These are phyloP conservation scores for Carpinus viminea DNA, from an alignment of 306 rosid genomes.

Conservation along the genomic window DNA sequence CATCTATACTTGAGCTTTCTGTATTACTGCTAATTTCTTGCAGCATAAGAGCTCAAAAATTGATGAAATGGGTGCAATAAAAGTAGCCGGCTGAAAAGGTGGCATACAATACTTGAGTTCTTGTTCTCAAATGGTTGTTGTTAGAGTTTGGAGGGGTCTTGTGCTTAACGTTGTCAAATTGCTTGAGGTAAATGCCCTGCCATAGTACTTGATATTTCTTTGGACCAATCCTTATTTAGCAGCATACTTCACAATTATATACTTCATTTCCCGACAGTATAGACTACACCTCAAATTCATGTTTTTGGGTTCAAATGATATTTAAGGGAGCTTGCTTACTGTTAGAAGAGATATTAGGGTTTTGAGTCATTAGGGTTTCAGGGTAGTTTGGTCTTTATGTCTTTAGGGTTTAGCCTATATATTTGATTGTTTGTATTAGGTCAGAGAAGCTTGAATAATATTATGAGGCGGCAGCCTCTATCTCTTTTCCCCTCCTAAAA, in stretches of 20 bases:
- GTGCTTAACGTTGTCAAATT: constrained; percentile 52
- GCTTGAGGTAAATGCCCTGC: constrained; percentile 62
- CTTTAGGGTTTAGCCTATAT: too few relatives aligned
- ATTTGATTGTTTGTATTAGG: too few relatives aligned
- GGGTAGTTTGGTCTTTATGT: too few relatives aligned
- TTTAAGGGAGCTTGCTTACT: too few relatives aligned
- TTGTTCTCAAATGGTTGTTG: constrained; percentile 66
- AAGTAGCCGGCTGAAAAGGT: constrained; percentile 76
- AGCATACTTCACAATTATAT: neutral
- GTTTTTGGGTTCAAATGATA: neutral
- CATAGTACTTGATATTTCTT: constrained; percentile 20
- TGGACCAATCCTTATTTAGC: neutral
- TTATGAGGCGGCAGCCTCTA: too few relatives aligned
- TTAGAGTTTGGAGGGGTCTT: constrained; percentile 61
- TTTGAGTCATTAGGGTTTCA: too few relatives aligned
- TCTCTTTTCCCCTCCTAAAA: too few relatives aligned
- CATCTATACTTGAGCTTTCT: constrained; percentile 14
- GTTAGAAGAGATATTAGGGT: too few relatives aligned
- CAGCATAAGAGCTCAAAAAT: constrained; percentile 94
- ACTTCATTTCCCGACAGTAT: neutral
- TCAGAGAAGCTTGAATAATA: too few relatives aligned
- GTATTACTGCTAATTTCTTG: constrained; percentile 31
- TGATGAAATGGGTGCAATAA: constrained; percentile 83
- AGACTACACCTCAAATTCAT: neutral
- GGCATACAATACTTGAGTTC: constrained; percentile 46